These are phyloP conservation scores for Aspergillus sojae DNA, from an alignment of 2,329 filamentous ascomycete species.

Conservation along the genomic window DNA sequence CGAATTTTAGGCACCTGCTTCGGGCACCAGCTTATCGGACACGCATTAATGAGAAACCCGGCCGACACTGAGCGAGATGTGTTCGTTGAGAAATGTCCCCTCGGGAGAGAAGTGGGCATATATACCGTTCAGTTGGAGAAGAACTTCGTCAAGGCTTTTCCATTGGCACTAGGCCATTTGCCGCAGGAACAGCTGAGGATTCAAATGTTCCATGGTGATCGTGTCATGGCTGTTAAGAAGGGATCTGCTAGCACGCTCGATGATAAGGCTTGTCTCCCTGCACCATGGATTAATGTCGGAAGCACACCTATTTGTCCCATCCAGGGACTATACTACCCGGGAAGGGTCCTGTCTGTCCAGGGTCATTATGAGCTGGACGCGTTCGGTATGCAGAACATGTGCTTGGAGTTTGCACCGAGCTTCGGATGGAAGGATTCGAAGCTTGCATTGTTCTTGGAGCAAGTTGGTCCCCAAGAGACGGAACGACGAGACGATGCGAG, in stretches of 20 bases:
- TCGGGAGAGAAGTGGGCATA: conserved; percentile 35
- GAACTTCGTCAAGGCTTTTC: conserved; percentile 23
- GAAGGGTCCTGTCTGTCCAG: conserved; percentile 34
- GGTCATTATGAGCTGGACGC: conserved; percentile 38
- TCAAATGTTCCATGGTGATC: conserved; percentile 36
- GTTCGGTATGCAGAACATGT: conserved; percentile 28
- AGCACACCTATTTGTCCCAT: conserved; percentile 29
- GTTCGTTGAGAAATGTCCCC: conserved; percentile 24
- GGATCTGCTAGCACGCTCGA: neutral
- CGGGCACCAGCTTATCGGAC: conserved; percentile 36
- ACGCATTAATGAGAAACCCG: conserved; percentile 5
- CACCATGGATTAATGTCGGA: conserved; percentile 35
- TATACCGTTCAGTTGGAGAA: conserved; percentile 27
- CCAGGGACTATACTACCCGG: conserved; percentile 33
- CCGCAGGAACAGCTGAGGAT: conserved; percentile 23
- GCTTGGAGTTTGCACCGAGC: conserved; percentile 26
- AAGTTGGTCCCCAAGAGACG: neutral
- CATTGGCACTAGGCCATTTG: conserved; percentile 5
- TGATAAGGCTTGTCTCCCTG: conserved; percentile 18
- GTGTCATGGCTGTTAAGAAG: conserved; percentile 23
- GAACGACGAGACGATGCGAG: neutral
- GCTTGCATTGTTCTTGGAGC: neutral
- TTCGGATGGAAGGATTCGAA: conserved; percentile 22
- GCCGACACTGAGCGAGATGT: conserved; percentile 10
- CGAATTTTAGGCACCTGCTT: conserved; percentile 39